Conservation (phyloP, 805 yeast species). For the Starmerella davenportii region DNA sequence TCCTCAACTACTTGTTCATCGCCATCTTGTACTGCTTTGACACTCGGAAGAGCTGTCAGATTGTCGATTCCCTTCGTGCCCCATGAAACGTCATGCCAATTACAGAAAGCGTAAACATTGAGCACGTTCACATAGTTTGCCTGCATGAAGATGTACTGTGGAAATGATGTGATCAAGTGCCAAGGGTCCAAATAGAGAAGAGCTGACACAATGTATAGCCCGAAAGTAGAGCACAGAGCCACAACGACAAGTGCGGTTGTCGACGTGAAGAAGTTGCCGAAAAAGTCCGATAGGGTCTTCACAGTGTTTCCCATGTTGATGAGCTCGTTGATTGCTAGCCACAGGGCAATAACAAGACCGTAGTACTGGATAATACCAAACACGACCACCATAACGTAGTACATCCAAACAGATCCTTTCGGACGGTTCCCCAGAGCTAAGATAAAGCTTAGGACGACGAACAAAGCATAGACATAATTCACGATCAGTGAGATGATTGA, state of each 20-base stretch:
- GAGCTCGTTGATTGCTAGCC: conserved; percentile 38
- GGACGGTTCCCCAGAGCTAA: conserved; percentile 50
- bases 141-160: conserved; percentile 24
- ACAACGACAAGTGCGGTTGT: conserved; percentile 40
- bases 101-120: conserved; percentile 51
- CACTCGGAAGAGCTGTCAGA: conserved; percentile 38
- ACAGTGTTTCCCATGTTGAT: conserved; percentile 20
- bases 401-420: conserved; percentile 38
- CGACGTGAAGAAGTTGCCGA: conserved; percentile 24
- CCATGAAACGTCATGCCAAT: conserved; percentile 58
- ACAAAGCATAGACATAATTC: conserved; percentile 38
- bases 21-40: conserved; percentile 34
- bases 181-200: conserved; percentile 46
- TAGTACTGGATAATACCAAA: conserved; percentile 46
- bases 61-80: conserved; percentile 51
- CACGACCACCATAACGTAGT: conserved; percentile 34
- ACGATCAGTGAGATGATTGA: conserved; percentile 33
- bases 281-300: conserved; percentile 18
- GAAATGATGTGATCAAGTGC: conserved; percentile 43
- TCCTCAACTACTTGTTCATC: conserved; percentile 35
- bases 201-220: conserved; percentile 41
- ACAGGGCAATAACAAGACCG: conserved; percentile 40
- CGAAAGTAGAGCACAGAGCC: conserved; percentile 43
- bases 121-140: conserved; percentile 29
- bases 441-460: conserved; percentile 40